Evolutionary conservation across 2,329 filamentous ascomycete species (phyloP).

Genomic region (Epichloe brachyelytri): DNA sequence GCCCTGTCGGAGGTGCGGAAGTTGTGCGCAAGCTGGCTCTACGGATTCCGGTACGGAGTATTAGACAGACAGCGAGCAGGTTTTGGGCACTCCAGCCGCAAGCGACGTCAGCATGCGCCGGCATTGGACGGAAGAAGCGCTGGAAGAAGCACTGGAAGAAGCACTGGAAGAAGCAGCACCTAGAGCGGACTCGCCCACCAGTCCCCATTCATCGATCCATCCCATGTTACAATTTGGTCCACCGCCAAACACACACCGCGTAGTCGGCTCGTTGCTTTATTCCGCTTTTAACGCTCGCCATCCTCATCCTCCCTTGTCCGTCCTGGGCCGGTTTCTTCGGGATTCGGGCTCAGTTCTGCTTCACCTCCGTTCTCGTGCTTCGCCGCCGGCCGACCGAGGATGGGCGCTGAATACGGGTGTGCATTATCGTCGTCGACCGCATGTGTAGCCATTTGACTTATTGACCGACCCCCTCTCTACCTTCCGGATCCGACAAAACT

Average conservation of each 20-base stretch:
- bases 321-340: background rate
- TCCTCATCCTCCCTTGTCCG: background rate
- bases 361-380: background rate
- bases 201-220: background rate
- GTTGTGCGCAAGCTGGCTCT: too few relatives aligned
- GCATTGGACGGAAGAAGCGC: too few relatives aligned
- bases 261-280: background rate
- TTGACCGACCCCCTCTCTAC: background rate
- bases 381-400: slow-evolving; percentile 16
- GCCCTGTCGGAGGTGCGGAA: too few relatives aligned
- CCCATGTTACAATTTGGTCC: background rate
- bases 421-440: slow-evolving; percentile 12
- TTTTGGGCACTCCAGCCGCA: too few relatives aligned
- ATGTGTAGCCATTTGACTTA: slow-evolving; percentile 14
- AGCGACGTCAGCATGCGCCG: too few relatives aligned
- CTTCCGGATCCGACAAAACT: background rate
- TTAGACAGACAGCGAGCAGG: too few relatives aligned
- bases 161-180: too few relatives aligned
- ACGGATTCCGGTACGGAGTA: too few relatives aligned
- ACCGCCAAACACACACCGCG: background rate
- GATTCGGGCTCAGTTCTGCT: background rate
- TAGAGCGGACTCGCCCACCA: background rate
- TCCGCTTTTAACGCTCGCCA: background rate
- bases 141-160: too few relatives aligned
- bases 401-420: slow-evolving; percentile 17